phyloP scores from a whole-genome alignment of 225 moss, liverwort and hornwort genomes.

The Sphagnum tenellum region DNA sequence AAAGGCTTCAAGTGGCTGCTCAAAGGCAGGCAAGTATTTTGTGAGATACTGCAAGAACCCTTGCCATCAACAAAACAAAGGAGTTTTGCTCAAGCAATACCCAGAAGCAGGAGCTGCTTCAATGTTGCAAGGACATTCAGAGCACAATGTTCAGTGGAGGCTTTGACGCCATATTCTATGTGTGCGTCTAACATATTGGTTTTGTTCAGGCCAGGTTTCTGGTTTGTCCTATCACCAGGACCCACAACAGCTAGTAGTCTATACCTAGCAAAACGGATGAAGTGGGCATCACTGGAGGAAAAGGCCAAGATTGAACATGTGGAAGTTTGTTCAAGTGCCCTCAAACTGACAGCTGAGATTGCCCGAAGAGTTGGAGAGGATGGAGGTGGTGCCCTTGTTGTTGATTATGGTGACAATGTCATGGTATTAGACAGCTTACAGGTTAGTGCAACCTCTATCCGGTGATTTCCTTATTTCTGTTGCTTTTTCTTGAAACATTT shows the following conservation, averaged over 20 bases:
- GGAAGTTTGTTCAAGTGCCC: conserved; percentile 33
- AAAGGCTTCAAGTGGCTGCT: too few relatives aligned
- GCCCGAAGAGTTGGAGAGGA: too few relatives aligned
- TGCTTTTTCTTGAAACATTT: background rate
- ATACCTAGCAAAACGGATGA: conserved; percentile 24
- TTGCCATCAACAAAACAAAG: too few relatives aligned
- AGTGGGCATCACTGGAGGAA: conserved; percentile 19
- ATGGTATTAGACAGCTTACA: conserved; percentile 28
- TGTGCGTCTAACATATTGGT: background rate
- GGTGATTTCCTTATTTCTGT: background rate
- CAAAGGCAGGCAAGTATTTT: too few relatives aligned
- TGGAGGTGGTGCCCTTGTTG: conserved; percentile 39
- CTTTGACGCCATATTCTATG: too few relatives aligned
- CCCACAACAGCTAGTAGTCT: conserved; percentile 26
- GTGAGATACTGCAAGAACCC: too few relatives aligned
- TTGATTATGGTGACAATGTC: conserved; percentile 40
- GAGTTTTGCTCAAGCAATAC: too few relatives aligned
- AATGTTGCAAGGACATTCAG: too few relatives aligned
- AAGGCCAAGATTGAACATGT: conserved; percentile 16
- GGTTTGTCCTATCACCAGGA: conserved; percentile 72
- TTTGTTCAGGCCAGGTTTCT: conserved; percentile 39
- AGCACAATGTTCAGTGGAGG: too few relatives aligned
- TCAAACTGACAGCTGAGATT: conserved; percentile 18
- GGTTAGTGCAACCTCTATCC: conserved; percentile 1
- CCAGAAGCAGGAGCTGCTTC: too few relatives aligned